These are phyloP conservation scores for Fallopia convolvulus DNA, from an alignment of 148 eudicot species.

Conservation along the genomic window DNA sequence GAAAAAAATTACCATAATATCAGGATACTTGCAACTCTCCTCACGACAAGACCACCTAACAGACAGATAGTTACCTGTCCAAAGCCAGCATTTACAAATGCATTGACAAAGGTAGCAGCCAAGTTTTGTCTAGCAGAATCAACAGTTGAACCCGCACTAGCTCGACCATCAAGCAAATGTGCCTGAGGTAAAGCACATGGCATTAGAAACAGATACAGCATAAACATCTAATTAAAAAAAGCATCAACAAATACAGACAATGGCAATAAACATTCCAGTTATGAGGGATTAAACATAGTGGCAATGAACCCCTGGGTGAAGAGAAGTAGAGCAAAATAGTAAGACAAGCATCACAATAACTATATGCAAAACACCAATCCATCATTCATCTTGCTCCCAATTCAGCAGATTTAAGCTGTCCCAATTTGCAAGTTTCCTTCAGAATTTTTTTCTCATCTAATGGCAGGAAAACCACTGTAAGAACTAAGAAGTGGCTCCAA, in stretches of 20 bases:
- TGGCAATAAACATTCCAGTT: background rate
- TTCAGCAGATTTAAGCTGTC: background rate
- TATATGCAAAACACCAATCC: background rate
- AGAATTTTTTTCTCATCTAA: background rate
- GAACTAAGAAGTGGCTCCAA: background rate
- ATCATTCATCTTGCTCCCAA: background rate
- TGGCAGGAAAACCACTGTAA: background rate
- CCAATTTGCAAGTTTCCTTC: background rate
- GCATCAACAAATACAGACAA: background rate
- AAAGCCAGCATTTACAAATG: conserved; percentile 96
- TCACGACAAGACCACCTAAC: background rate
- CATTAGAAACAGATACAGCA: conserved; percentile 6
- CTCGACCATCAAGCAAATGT: conserved; percentile 93
- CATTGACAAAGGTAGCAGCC: conserved; percentile 99
- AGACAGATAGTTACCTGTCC: conserved; percentile 53
- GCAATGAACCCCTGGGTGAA: background rate
- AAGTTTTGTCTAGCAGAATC: conserved; percentile 96
- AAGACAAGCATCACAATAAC: background rate
- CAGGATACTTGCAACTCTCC: background rate
- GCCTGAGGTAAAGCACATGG: conserved; percentile 34
- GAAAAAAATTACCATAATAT: background rate
- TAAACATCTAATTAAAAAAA: background rate
- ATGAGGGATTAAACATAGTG: background rate
- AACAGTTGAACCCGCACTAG: conserved; percentile 81
- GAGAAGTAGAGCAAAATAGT: background rate